Percentiles rank a stretch among this genome's conserved stretches.
Evolutionary conservation across 305 asterid species (phyloP).

Genomic region (Petunia hybrid): DNA sequence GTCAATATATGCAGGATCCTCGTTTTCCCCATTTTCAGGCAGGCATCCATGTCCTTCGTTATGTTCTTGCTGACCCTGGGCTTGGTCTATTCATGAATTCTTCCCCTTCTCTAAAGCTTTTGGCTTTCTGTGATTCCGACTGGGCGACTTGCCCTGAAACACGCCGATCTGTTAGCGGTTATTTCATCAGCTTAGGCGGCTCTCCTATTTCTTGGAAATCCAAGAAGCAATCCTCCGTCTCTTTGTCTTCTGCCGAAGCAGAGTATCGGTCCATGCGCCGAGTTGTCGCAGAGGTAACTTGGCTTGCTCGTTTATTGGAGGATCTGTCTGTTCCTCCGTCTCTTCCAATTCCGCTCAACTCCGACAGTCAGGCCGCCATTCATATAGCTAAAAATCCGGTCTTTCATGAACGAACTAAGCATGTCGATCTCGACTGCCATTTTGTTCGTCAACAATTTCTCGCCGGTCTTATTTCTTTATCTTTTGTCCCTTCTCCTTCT

Average conservation of each 20-base stretch:
- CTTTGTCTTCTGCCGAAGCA: constrained; percentile 1
- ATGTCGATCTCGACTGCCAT: too few species aligned
- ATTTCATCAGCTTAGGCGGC: neutral
- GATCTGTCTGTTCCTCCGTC: too few species aligned
- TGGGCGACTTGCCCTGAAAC: constrained; percentile 3
- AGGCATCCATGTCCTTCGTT: neutral
- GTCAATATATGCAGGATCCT: neutral
- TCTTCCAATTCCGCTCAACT: too few species aligned
- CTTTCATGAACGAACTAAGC: too few species aligned
- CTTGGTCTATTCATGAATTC: neutral
- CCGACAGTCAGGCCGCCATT: too few species aligned
- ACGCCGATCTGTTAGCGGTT: neutral
- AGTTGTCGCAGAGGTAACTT: too few species aligned
- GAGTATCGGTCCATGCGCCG: constrained; percentile 4
- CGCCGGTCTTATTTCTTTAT: too few species aligned
- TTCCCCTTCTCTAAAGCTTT: neutral
- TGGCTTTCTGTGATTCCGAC: neutral
- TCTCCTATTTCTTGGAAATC: constrained; percentile 19
- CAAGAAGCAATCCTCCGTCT: constrained; percentile 19
- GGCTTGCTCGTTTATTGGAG: too few species aligned
- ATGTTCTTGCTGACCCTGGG: neutral
- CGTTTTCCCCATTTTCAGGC: neutral
- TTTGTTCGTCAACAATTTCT: too few species aligned
- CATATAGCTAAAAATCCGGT: too few species aligned
- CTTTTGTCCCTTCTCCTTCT: too few species aligned